Conservation (phyloP, 495 filamentous ascomycete genomes). For the Hypomontagnella monticulosa region DNA sequence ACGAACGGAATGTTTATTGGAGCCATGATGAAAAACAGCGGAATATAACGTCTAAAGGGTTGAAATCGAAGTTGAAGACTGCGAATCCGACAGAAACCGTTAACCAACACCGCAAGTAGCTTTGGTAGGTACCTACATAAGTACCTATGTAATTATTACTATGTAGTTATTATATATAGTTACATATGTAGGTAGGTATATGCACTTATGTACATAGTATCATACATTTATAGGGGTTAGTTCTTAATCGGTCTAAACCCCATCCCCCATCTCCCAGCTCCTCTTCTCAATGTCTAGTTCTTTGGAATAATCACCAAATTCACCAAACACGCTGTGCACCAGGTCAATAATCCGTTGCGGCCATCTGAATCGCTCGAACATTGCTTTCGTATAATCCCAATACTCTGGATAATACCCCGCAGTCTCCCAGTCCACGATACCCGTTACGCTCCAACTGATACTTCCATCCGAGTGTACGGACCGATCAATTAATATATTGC, state of each 20-base stretch:
- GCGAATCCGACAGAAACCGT: neutral
- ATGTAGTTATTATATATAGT: no score
- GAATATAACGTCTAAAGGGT: no score
- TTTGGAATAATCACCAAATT: slow-evolving; percentile 43
- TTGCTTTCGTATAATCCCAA: slow-evolving; percentile 40
- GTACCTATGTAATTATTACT: no score
- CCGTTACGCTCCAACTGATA: slow-evolving; percentile 30
- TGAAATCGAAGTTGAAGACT: neutral
- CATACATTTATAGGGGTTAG: no score
- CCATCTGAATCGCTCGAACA: slow-evolving; percentile 46
- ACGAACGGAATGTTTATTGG: slow-evolving; percentile 32
- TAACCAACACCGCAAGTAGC: no score
- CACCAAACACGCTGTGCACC: slow-evolving; percentile 35
- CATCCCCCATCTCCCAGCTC: slow-evolving; percentile 40
- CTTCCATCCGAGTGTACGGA: slow-evolving; percentile 32
- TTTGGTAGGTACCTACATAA: no score
- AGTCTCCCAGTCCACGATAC: slow-evolving; percentile 38
- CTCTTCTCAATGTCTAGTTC: slow-evolving; percentile 45
- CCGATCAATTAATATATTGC: slow-evolving; percentile 56
- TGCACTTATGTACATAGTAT: no score
- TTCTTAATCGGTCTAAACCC: neutral
- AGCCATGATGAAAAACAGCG: slow-evolving; percentile 8
- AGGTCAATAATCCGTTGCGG: slow-evolving; percentile 33
- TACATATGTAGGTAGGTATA: no score
- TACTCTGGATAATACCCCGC: slow-evolving; percentile 38